phyloP scores from a whole-genome alignment of 768 basidiomycete genomes.

The Clathrus columnatus region DNA sequence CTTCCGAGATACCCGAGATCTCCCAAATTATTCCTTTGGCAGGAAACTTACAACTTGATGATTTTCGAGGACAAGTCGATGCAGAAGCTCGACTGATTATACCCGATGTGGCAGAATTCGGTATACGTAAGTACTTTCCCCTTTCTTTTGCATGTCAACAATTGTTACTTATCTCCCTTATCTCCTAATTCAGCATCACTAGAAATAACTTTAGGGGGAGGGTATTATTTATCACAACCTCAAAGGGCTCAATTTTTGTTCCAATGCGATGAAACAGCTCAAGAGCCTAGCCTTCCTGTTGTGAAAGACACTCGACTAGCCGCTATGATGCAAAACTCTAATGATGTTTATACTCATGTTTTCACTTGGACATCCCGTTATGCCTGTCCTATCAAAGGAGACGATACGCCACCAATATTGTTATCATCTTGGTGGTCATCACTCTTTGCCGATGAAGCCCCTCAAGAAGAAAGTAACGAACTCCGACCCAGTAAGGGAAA shows the following conservation, averaged over 20 bases:
- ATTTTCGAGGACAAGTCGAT: not conserved
- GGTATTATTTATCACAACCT: not conserved
- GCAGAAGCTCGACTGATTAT: not conserved
- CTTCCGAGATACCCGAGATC: constrained; percentile 17
- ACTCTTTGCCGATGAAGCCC: not conserved
- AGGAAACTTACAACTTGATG: constrained; percentile 10
- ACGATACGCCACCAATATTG: not conserved
- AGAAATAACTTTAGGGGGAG: constrained; percentile 3
- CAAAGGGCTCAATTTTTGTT: constrained; percentile 1
- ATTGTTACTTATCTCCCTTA: not conserved
- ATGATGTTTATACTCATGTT: not conserved
- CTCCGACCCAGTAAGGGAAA: not conserved
- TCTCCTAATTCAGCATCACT: not conserved
- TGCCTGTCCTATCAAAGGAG: constrained; percentile 2
- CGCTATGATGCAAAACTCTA: not conserved
- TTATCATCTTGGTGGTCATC: not conserved
- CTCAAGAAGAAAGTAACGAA: not conserved
- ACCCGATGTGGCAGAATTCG: not conserved
- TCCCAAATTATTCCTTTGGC: constrained; percentile 22
- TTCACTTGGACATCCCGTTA: constrained; percentile 6
- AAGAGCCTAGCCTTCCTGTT: not conserved
- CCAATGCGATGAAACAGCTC: not conserved
- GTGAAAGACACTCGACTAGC: not conserved
- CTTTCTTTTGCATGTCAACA: not conserved
- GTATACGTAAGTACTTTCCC: not conserved